Evolutionary conservation across 768 basidiomycete genomes (phyloP).

Genomic region (Lactarius hengduanensis): DNA sequence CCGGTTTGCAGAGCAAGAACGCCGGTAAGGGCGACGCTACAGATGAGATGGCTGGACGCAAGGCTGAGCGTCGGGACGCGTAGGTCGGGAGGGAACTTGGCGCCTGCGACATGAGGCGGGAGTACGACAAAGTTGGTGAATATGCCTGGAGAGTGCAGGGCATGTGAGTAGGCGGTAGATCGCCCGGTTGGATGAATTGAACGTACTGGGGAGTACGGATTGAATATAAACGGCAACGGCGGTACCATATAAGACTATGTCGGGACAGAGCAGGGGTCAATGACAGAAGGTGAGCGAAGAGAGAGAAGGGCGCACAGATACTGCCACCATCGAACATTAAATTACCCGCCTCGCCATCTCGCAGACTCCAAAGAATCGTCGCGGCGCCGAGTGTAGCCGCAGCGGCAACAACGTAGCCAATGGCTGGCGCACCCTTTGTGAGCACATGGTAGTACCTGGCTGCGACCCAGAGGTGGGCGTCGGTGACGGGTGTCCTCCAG

Average conservation of each 20-base stretch:
- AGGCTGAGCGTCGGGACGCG: constrained; percentile 69
- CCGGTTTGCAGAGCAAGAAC: constrained; percentile 81
- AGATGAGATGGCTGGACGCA: constrained; percentile 80
- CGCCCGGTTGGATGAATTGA: background rate
- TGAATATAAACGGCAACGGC: constrained; percentile 71
- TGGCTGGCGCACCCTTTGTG: constrained; percentile 57
- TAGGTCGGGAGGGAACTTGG: constrained; percentile 62
- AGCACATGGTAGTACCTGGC: constrained; percentile 81
- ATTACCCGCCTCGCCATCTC: constrained; percentile 76
- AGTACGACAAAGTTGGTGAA: constrained; percentile 48
- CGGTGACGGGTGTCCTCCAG: constrained; percentile 84
- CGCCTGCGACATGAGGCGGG: constrained; percentile 40
- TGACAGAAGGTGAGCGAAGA: constrained; percentile 1
- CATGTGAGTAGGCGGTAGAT: constrained; percentile 17
- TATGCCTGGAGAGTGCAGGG: constrained; percentile 44
- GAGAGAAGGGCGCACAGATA: constrained; percentile 57
- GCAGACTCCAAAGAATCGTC: constrained; percentile 75
- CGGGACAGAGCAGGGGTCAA: constrained; percentile 2
- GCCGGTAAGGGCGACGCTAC: constrained; percentile 86
- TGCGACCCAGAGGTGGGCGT: constrained; percentile 78
- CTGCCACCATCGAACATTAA: constrained; percentile 92
- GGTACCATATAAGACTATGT: constrained; percentile 69
- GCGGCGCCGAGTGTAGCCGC: constrained; percentile 58
- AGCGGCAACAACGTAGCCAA: constrained; percentile 56
- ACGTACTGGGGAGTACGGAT: constrained; percentile 78